phyloP scores from a whole-genome alignment of 345 rosid genomes.

The Viola odorata region DNA sequence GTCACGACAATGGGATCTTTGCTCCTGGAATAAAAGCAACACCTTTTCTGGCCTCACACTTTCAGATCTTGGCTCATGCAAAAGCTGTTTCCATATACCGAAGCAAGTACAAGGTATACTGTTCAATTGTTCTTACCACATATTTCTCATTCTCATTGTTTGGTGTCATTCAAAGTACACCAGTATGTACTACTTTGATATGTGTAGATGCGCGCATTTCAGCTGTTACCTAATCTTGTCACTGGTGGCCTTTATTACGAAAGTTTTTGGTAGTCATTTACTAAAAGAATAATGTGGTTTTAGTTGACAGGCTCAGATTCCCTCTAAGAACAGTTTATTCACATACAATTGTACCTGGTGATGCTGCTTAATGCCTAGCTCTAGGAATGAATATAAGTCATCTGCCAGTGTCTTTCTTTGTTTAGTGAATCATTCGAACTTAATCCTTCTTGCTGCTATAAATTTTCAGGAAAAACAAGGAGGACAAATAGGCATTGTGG shows the following conservation, averaged over 20 bases:
- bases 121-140: neutral
- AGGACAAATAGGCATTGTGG: conserved; percentile 23
- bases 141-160: neutral
- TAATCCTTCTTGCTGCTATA: neutral
- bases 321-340: too few species aligned
- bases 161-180: neutral
- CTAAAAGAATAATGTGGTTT: too few species aligned
- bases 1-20: conserved; percentile 16
- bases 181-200: too few species aligned
- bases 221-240: neutral
- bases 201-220: neutral
- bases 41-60: conserved; percentile 25
- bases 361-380: neutral
- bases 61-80: conserved; percentile 28
- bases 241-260: neutral
- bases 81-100: conserved; percentile 22
- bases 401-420: neutral
- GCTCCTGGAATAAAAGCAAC: conserved; percentile 27
- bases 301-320: too few species aligned
- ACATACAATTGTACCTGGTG: too few species aligned
- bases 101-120: conserved; percentile 19
- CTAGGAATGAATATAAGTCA: neutral
- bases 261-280: neutral
- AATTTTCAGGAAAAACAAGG: conserved; percentile 24
- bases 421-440: conserved; percentile 2